Evolutionary conservation across 768 basidiomycete species (phyloP).

Genomic region (Mycena crocata): DNA sequence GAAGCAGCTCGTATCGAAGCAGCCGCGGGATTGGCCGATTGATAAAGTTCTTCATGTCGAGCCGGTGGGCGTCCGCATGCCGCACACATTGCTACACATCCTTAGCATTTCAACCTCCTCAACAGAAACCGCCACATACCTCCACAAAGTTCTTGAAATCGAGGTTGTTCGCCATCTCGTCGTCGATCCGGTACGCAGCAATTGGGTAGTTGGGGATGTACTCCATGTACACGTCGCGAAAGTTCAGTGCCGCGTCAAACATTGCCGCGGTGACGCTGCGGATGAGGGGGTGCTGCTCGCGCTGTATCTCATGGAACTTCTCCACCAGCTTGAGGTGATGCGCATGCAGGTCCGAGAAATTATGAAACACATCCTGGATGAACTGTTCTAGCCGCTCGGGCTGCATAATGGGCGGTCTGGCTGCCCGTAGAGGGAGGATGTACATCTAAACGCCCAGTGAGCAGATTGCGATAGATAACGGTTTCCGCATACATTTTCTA

Average conservation of each 20-base stretch:
- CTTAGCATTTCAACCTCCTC: conserved; percentile 33
- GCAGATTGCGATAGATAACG: background rate
- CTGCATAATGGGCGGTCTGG: conserved; percentile 83
- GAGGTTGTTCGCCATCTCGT: conserved; percentile 86
- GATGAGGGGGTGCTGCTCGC: conserved; percentile 87
- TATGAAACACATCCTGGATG: conserved; percentile 90
- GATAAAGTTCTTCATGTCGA: conserved; percentile 95
- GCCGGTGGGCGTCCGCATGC: conserved; percentile 81
- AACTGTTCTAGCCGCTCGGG: conserved; percentile 79
- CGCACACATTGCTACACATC: conserved; percentile 55
- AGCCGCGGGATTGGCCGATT: conserved; percentile 92
- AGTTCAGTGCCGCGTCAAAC: conserved; percentile 91
- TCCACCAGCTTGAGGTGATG: conserved; percentile 85
- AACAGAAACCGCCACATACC: conserved; percentile 53
- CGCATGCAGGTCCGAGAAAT: conserved; percentile 78
- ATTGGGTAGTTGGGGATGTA: conserved; percentile 94
- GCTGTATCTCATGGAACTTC: conserved; percentile 86
- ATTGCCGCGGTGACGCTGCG: conserved; percentile 81
- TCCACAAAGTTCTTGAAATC: conserved; percentile 88
- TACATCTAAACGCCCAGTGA: conserved; percentile 71
- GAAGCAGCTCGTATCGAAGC: conserved; percentile 88
- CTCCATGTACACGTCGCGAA: conserved; percentile 92
- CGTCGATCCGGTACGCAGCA: conserved; percentile 87
- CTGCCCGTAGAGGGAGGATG: conserved; percentile 74
- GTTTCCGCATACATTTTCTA: conserved; percentile 69